Evolutionary conservation across 345 rosid genomes (phyloP), one percentile per base, ranked within the genome.

Genomic region (Streptanthus diversifolius): DNA sequence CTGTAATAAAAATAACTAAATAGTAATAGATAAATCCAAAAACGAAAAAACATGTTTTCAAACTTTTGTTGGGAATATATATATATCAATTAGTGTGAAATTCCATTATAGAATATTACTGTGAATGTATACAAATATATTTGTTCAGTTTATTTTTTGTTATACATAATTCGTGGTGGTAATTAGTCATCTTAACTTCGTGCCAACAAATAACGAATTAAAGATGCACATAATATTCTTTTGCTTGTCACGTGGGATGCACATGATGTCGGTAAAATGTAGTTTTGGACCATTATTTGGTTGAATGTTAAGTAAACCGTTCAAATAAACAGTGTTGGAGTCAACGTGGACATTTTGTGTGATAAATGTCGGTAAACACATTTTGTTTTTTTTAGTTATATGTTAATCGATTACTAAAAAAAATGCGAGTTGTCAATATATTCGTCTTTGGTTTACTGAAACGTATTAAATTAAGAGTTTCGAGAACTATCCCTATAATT

Each of bases 221-320:
- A 41, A 40, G 55, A 75, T 43, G 48, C 33, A 22, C 41, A 18
- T 25, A 58, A 19, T 39, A 66, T 58, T 48, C 18, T 33, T 68
- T 44, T 17, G 19, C 41, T 13, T 63, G 60, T 61, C 75, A 76
- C 79, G 75, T 69, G 79, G 21, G 60, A 63, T 63, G 71, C 80
- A 76, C 80, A 76, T 76, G 71, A 68, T 63, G 71, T 63, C 66
- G 63, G 71, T 53, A 53, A 70, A 14, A 6, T 52, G 25, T n/a
- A 75, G 17, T 12, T 40, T 33, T 61, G 54, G 79, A 75, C 78
- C 67, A 57, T 45, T 47, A 60, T 25, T 61, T 60, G 36, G 33
- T 73, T 56, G 66, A 65, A 49, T 66, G 54, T 58, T 47, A 56
- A 45, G 35, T 35, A 25, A 12, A 73, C 60, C 72, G 30, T 57